Evolutionary conservation across 805 yeast genomes (phyloP), one percentile per base, ranked within the genome.

Genomic region (Isabelozyma rhagii): DNA sequence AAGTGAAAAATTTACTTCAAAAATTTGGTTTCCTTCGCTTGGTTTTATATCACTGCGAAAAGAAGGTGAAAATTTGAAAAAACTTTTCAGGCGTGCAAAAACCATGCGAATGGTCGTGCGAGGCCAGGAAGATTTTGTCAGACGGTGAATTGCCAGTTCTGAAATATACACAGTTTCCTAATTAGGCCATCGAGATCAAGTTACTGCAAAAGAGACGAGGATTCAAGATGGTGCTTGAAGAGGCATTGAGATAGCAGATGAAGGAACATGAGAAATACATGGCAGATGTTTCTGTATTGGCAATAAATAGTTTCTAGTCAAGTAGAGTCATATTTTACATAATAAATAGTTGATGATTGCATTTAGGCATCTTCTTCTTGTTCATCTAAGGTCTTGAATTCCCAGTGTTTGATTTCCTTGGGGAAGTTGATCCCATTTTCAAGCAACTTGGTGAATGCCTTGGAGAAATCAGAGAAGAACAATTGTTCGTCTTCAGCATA

Each of bases 321-420:
- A 15, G 17, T 15, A 10, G 34, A 10, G 34, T 8, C 3, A 29
- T 29, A 29, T 8, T 29, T 29, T 29, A 29, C 34, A 29, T 29
- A 29, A 29, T 29, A 29, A 29, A 29, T 29, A 29, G 8, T 29
- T 29, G 10, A 29, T 38, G 9, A 44, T 15, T 15, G 17, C 17
- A 15, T 15, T 15, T 15, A 15, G 17, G 17, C 17, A 1, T 46
- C 47, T 9, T 52, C 53, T 31, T 72, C 81, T 72, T 86, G 91
- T 46, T 86, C 91, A 40, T 85, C 91, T 51, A 88, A 69, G 36
- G 93, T 84, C 66, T 83, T 76, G 68, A 86, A 85, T 43, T 61
- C 62, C 59, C 73, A 71, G n/a, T 68, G 68, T 54, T 72, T 65
- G 28, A 74, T 62, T 34, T 72, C 69, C 15, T 75, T 68, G 10